Conservation (phyloP, 805 yeast genomes). For the Wickerhamiella alocasiicola region DNA sequence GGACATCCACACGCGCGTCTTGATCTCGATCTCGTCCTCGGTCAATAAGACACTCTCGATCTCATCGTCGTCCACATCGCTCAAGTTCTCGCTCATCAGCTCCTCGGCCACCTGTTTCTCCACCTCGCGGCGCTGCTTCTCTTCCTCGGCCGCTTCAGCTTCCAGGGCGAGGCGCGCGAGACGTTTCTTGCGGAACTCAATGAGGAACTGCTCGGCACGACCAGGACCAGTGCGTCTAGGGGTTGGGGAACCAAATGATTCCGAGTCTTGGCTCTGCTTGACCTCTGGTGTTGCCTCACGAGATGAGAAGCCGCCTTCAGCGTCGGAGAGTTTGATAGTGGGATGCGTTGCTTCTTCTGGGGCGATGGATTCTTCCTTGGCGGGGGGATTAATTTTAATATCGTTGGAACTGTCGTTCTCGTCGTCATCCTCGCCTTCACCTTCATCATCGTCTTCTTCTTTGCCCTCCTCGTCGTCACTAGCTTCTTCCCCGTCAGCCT, state of each 20-base stretch:
- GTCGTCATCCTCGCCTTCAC: slow-evolving; percentile 10
- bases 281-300: too few relatives aligned
- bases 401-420: slow-evolving; percentile 5
- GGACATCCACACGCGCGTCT: slow-evolving; percentile 82
- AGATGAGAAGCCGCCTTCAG: too few relatives aligned
- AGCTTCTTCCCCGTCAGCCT: slow-evolving; percentile 9
- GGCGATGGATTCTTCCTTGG: too few relatives aligned
- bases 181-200: slow-evolving; percentile 20
- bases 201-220: slow-evolving; percentile 19
- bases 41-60: slow-evolving; percentile 47
- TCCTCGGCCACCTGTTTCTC: slow-evolving; percentile 33
- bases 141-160: slow-evolving; percentile 16
- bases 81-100: slow-evolving; percentile 36
- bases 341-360: too few relatives aligned
- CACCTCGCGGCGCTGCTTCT: slow-evolving; percentile 25
- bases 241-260: too few relatives aligned
- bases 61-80: slow-evolving; percentile 79
- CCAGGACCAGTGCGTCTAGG: slow-evolving; percentile 12
- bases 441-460: slow-evolving; percentile 9
- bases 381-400: too few relatives aligned
- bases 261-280: too few relatives aligned
- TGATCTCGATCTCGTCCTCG: slow-evolving; percentile 56
- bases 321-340: too few relatives aligned
- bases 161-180: slow-evolving; percentile 13
- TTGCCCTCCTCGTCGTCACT: neutral